Base-by-base conservation (phyloP, 129 eudicot genomes). In the carrot (Daucus carota) region DNA sequence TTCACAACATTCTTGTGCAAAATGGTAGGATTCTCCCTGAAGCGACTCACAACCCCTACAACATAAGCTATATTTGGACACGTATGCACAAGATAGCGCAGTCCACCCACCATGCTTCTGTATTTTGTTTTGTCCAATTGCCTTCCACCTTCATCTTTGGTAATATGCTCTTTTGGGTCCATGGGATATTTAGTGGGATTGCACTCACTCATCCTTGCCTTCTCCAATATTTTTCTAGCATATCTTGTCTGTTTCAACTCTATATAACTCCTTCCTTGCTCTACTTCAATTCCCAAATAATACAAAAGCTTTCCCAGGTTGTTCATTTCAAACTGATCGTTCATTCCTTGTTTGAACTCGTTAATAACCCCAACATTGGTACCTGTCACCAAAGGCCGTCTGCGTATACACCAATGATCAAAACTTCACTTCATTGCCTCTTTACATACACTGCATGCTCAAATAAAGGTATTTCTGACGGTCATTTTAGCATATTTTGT, bases 91-190 rank as follows among this genome's bases (percentile, higher is more conserved):
- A 78, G 22, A 54, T 71, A 71, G 48, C 15, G 52, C 29, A 78
- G 33, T 2, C 81, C 43, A 7, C 81, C 77, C n/a, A 72, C 34
- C 15, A 78, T 11, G 9, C 81, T 78, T 38, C 70, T 71, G 60
- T 18, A 78, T 2, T 33, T 1, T 0, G 72, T 38, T 38, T 38
- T 3, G 15, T 78, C 44, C 1, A 0, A 59, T 10, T 14, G 45
- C 16, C 29, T 45, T 0, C 60, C 44, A 40, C 54, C 81, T 22
- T 70, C 81, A 6, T 38, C 41, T 38, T 38, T 38, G 6, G 41
- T 38, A 38, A 38, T 38, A 38, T 38, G 41, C 41, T 38, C 41
- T 38, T 38, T 38, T 6, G 41, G 41, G 6, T 38, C 41, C 41
- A 38, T 38, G 41, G 41, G 41, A 38, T 38, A 38, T 38, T 38